Evolutionary conservation across 2,329 filamentous ascomycete genomes (phyloP).

Genomic region (Pseudodiploospora longispora): DNA sequence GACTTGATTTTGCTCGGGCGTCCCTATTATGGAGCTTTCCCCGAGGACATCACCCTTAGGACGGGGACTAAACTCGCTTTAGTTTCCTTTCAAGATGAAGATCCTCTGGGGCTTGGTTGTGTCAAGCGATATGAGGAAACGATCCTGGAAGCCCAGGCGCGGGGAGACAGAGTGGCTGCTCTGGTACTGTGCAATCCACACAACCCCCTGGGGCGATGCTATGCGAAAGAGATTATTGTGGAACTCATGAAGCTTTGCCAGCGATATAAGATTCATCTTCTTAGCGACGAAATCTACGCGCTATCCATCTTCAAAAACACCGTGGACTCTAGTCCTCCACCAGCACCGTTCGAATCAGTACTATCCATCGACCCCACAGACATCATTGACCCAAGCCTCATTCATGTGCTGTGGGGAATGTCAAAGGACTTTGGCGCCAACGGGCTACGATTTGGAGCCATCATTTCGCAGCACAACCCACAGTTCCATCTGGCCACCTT

Average conservation of each 20-base stretch:
- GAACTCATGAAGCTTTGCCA: conserved; percentile 38
- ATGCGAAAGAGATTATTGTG: conserved; percentile 30
- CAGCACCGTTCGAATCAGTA: conserved; percentile 34
- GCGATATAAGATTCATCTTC: conserved; percentile 41
- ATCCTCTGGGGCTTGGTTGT: conserved; percentile 33
- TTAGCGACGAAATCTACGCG: conserved; percentile 44
- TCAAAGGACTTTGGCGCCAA: conserved; percentile 49
- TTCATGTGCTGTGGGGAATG: conserved; percentile 44
- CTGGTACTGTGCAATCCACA: conserved; percentile 45
- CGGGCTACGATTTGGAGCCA: conserved; percentile 42
- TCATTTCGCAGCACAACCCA: conserved; percentile 40
- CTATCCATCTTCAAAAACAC: conserved; percentile 40
- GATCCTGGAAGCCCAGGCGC: conserved; percentile 27
- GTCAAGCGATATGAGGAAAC: conserved; percentile 37
- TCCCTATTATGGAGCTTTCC: conserved; percentile 42
- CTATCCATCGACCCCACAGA: conserved; percentile 34
- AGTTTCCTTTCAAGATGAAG: conserved; percentile 34
- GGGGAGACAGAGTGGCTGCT: conserved; percentile 33
- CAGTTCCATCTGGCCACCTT: conserved; percentile 30
- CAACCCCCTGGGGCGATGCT: conserved; percentile 43
- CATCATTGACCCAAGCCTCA: conserved; percentile 37
- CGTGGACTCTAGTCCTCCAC: conserved; percentile 16
- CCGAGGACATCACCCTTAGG: conserved; percentile 35
- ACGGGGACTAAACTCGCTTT: conserved; percentile 33
- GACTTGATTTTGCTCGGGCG: conserved; percentile 32